A percentile compares a stretch with the other conserved stretches of the same genome.
Conservation (phyloP, 225 moss, liverwort and hornwort species). For the Takakia lepidozioides region DNA sequence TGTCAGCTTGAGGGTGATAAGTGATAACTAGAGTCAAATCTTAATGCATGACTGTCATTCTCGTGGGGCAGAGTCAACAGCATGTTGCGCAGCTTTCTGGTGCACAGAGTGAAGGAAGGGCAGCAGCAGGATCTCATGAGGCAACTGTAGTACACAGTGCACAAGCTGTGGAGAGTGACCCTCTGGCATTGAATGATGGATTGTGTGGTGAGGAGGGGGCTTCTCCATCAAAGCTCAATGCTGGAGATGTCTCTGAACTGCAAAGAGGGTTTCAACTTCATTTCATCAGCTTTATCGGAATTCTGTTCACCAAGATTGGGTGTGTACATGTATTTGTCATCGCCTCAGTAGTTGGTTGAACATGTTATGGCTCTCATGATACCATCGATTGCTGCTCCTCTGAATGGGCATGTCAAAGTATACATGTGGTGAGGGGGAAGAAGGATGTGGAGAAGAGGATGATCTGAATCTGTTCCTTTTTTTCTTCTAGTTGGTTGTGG, state of each 20-base stretch:
- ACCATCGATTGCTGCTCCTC: no score
- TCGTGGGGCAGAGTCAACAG: conserved; percentile 25
- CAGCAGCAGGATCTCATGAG: neutral
- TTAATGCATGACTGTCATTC: no score
- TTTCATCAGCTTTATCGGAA: conserved; percentile 34
- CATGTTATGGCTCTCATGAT: no score
- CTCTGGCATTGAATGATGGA: conserved; percentile 28
- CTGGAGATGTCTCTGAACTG: conserved; percentile 27
- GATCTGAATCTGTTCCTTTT: no score
- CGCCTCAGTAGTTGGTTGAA: no score
- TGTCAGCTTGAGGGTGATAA: no score
- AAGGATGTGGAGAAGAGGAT: no score
- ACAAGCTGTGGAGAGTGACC: conserved; percentile 43
- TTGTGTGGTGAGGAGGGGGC: conserved; percentile 19
- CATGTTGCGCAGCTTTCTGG: conserved; percentile 35
- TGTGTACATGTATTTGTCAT: no score
- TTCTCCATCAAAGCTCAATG: neutral
- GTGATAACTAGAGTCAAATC: no score
- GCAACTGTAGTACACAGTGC: conserved; percentile 41
- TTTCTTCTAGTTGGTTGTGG: no score
- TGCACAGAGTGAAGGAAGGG: conserved; percentile 37
- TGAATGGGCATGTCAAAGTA: no score
- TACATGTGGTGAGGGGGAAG: no score
- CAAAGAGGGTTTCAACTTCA: conserved; percentile 48
- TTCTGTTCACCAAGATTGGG: conserved; percentile 37